Conservation (phyloP, 257 asterid species). For the Verbascum thapsus region DNA sequence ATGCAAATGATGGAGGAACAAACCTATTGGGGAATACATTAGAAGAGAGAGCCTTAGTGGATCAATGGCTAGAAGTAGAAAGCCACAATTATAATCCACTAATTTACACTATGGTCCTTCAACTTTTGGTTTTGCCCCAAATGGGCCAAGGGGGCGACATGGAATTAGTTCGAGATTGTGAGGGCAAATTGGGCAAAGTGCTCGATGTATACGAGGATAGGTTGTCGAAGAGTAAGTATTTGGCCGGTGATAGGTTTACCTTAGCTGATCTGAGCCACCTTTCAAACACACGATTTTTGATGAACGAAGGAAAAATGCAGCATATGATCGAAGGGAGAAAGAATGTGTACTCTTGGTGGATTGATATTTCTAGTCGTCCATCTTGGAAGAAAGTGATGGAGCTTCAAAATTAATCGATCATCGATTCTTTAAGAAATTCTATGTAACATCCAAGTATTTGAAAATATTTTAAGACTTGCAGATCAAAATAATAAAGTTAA, state of each 20-base stretch:
- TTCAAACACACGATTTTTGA: conserved; percentile 61
- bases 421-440: not conserved
- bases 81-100: conserved; percentile 73
- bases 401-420: conserved; percentile 27
- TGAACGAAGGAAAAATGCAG: conserved; percentile 54
- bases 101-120: conserved; percentile 64
- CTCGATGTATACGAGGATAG: conserved; percentile 77
- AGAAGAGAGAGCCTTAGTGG: conserved; percentile 81
- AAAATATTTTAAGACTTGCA: not conserved
- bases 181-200: conserved; percentile 63
- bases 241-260: conserved; percentile 69
- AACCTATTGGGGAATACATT: conserved; percentile 61
- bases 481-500: not conserved
- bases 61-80: conserved; percentile 93
- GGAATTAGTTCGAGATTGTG: conserved; percentile 46
- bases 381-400: conserved; percentile 78
- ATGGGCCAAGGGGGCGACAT: conserved; percentile 49
- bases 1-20: conserved; percentile 39
- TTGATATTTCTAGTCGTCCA: conserved; percentile 67
- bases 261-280: conserved; percentile 81
- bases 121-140: conserved; percentile 57
- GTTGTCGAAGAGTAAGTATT: conserved; percentile 56
- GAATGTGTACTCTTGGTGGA: conserved; percentile 70
- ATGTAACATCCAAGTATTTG: not conserved
- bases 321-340: conserved; percentile 53